Base-by-base conservation (phyloP, 2,329 filamentous ascomycete species). In the Nemania diffusa region DNA sequence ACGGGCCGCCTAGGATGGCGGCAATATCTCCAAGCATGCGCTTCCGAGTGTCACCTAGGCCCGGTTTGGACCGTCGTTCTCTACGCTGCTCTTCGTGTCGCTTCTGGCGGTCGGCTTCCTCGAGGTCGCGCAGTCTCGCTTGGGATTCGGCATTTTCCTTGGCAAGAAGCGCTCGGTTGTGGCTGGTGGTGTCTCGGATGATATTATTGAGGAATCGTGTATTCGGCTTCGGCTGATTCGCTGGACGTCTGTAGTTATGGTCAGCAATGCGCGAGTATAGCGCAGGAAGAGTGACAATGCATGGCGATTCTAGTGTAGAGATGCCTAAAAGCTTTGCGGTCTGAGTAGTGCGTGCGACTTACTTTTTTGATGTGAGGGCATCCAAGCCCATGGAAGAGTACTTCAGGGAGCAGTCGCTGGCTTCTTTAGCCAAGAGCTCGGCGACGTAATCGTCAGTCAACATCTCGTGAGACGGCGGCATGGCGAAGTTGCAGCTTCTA, bases 181-280 rank as follows among this genome's bases (percentile, higher is more conserved):
- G 95, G 61, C 81, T 91, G 73, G 97, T 92, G 8, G 93, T 97
- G 72, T 96, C 92, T 70, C 91, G 91, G 69, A 99, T 93, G 64
- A 98, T 92, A 74, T 96, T 91, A 65, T 90, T 90, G 48, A 99
- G 82, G 77, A 98, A 98, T 37, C 92, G 88, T 0, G 92, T 97
- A 75, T 99, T 98, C 2, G 95, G 94, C 77, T 95, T 97, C 0
- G 92, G 93, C 70, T 90, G 88, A 72, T 87, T 87, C 52, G 86
- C 80, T 11, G 77, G 77, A 64, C 90, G 87, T 75, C 88, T 93
- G 15, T 17, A 13, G 26, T 27, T 2, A 24, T 24, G 13, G 34
- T 72, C 50, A 71, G 66, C 42, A 63, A 59, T 24, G 48, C 44
- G 24, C 27, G 5, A 40, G 20, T 11, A 15, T 46, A 57, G 42